Percentiles rank a stretch among this genome's conserved stretches.
These are phyloP conservation scores for Hypoxylon sp. DNA, from an alignment of 2,329 filamentous ascomycete genomes.

Conservation along the genomic window DNA sequence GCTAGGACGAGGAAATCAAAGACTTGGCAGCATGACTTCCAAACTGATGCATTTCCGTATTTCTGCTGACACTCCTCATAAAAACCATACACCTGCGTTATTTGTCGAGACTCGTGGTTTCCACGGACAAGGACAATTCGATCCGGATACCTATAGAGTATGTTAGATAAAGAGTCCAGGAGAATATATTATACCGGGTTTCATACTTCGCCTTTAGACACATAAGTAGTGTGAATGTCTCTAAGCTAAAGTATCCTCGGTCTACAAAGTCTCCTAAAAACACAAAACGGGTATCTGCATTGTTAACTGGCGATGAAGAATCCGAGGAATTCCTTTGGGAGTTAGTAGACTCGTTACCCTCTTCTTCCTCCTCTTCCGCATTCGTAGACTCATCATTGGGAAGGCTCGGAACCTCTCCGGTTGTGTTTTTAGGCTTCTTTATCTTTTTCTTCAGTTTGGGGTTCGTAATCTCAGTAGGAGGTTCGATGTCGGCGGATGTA, in stretches of 20 bases:
- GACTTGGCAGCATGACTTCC: conserved; percentile 99
- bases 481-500: conserved; percentile 91
- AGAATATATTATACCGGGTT: conserved; percentile 18
- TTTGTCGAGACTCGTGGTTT: conserved; percentile 97
- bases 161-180: conserved; percentile 33
- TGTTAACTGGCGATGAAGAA: conserved; percentile 40
- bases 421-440: conserved; percentile 72
- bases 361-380: conserved; percentile 65
- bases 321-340: conserved; percentile 52
- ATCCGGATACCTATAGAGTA: conserved; percentile 83
- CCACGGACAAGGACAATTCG: conserved; percentile 96
- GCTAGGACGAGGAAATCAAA: conserved; percentile 98
- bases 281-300: conserved; percentile 70
- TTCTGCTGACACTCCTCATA: conserved; percentile 99
- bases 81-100: conserved; percentile 98
- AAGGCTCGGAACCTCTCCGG: conserved; percentile 65
- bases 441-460: conserved; percentile 90
- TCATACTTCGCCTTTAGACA: conserved; percentile 84
- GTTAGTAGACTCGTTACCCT: conserved; percentile 57
- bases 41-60: conserved; percentile 99
- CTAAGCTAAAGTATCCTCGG: conserved; percentile 95
- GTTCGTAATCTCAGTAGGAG: conserved; percentile 88
- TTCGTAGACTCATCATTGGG: conserved; percentile 64
- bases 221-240: conserved; percentile 97
- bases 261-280: conserved; percentile 94